These are phyloP conservation scores for Candida montana DNA, from an alignment of 805 yeast genomes.

Conservation along the genomic window DNA sequence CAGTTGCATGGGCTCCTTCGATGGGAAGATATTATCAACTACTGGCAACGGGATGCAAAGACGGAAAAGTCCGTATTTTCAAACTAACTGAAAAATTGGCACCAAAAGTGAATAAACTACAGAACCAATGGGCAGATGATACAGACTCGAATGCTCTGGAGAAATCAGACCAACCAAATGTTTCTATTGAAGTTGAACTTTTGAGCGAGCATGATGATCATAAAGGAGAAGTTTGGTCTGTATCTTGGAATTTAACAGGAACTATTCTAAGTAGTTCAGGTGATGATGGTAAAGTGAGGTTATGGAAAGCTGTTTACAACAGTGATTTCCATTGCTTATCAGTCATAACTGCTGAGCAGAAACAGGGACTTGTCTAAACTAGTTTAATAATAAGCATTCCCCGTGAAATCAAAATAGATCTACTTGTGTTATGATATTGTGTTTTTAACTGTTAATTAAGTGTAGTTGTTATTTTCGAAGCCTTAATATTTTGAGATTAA, in stretches of 20 bases:
- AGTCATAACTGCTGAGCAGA: conserved; percentile 59
- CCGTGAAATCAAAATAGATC: too few species aligned
- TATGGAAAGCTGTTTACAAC: conserved; percentile 86
- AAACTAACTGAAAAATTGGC: conserved; percentile 48
- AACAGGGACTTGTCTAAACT: conserved; percentile 2
- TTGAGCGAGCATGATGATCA: conserved; percentile 71
- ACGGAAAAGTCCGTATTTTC: conserved; percentile 84
- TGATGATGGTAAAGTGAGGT: conserved; percentile 85
- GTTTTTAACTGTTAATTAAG: too few species aligned
- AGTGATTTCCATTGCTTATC: conserved; percentile 91
- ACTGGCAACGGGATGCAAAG: conserved; percentile 94
- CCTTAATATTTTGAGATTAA: too few species aligned
- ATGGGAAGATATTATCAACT: conserved; percentile 87
- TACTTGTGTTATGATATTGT: too few species aligned
- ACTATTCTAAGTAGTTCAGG: conserved; percentile 91
- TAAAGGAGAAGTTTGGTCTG: conserved; percentile 91
- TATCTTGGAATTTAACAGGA: conserved; percentile 92
- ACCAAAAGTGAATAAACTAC: conserved; percentile 5
- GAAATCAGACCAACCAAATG: conserved; percentile 22
- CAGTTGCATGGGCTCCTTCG: conserved; percentile 94
- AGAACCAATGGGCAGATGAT: conserved; percentile 12
- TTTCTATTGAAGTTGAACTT: conserved; percentile 44
- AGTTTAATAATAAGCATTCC: too few species aligned
- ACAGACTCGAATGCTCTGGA: conserved; percentile 16
- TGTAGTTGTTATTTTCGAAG: too few species aligned